Conservation (phyloP, 2,329 filamentous ascomycete genomes). For the Domatiomyces catenatus region DNA sequence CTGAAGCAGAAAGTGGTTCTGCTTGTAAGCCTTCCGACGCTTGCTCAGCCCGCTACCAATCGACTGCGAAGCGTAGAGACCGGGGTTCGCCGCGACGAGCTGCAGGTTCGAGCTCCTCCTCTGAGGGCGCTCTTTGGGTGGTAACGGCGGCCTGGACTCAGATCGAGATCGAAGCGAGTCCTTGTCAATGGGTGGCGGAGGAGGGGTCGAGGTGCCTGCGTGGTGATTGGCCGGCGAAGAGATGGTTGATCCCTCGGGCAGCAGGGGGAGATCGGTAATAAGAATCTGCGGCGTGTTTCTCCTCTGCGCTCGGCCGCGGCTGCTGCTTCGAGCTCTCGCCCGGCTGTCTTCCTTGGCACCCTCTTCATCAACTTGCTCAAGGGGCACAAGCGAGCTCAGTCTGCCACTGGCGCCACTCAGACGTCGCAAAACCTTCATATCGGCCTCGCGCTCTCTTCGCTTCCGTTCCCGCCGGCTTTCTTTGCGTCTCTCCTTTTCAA, state of each 20-base stretch:
- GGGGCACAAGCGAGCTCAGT: slow-evolving; percentile 62
- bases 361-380: slow-evolving; percentile 68
- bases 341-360: slow-evolving; percentile 39
- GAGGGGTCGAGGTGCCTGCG: slow-evolving; percentile 32
- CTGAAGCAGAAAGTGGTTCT: slow-evolving; percentile 38
- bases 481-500: slow-evolving; percentile 91
- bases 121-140: slow-evolving; percentile 51
- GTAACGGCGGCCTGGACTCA: slow-evolving; percentile 63
- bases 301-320: slow-evolving; percentile 62
- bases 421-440: slow-evolving; percentile 62
- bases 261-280: slow-evolving; percentile 58
- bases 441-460: slow-evolving; percentile 66
- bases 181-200: slow-evolving; percentile 57
- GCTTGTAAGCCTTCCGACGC: slow-evolving; percentile 17
- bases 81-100: slow-evolving; percentile 56
- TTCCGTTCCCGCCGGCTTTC: slow-evolving; percentile 64
- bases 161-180: slow-evolving; percentile 60
- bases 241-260: slow-evolving; percentile 47
- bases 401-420: slow-evolving; percentile 82
- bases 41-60: slow-evolving; percentile 39
- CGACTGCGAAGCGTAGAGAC: slow-evolving; percentile 35
- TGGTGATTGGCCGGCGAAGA: slow-evolving; percentile 16
- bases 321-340: slow-evolving; percentile 28
- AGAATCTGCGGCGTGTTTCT: slow-evolving; percentile 50
- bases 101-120: slow-evolving; percentile 75